These are phyloP conservation scores for Canavalia ensiformis DNA, from an alignment of 306 rosid species.

Conservation along the genomic window DNA sequence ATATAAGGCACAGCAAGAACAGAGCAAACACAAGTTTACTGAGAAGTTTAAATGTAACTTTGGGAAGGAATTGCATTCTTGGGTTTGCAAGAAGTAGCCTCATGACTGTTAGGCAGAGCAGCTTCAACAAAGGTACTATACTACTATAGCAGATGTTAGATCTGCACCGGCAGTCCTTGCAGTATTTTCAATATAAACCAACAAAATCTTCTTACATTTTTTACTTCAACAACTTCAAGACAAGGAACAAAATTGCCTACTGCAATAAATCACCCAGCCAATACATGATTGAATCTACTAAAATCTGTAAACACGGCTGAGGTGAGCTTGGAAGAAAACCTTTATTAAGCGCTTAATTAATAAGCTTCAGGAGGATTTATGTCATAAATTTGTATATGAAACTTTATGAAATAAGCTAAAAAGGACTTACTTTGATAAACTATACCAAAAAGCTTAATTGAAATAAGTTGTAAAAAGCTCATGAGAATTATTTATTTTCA, in stretches of 20 bases:
- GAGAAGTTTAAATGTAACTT: conserved; percentile 74
- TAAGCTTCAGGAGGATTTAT: too few relatives aligned
- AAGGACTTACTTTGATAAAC: too few relatives aligned
- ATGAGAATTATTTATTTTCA: too few relatives aligned
- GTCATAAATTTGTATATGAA: too few relatives aligned
- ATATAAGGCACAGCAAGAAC: conserved; percentile 91
- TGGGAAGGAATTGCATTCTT: conserved; percentile 71
- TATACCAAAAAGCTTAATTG: too few relatives aligned
- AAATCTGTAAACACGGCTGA: too few relatives aligned
- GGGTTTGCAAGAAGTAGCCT: conserved; percentile 80
- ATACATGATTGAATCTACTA: too few relatives aligned
- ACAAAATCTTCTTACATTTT: conserved; percentile 56
- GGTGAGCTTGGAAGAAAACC: too few relatives aligned
- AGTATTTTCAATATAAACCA: conserved; percentile 40
- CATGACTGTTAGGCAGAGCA: conserved; percentile 70
- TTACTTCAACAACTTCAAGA: conserved; percentile 8
- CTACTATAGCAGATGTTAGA: conserved; percentile 56
- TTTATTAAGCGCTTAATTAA: too few relatives aligned
- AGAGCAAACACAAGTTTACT: conserved; percentile 89
- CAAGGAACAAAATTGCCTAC: conserved; percentile 40
- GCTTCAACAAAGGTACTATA: conserved; percentile 76
- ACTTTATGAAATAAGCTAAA: too few relatives aligned
- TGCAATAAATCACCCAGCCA: conserved; percentile 37
- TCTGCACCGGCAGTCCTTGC: conserved; percentile 58
- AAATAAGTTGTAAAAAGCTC: too few relatives aligned